A percentile compares a stretch with the other conserved stretches of the same genome.
These are phyloP conservation scores for Lactarius sp. DNA, from an alignment of 768 basidiomycete species.

Conservation along the genomic window DNA sequence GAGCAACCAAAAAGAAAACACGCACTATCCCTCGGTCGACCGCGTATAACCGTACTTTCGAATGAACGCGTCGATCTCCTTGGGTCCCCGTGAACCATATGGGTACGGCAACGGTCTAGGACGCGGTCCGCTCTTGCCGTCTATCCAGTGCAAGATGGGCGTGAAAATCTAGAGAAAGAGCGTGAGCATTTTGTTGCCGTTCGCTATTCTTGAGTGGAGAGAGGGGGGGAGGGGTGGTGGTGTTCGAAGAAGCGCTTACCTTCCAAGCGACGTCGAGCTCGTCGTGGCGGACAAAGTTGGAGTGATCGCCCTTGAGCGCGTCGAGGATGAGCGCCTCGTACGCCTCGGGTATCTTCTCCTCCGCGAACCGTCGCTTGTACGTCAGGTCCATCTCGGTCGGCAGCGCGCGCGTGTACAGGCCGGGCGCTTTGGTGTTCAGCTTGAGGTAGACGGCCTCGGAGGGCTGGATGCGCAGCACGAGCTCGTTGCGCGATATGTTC, in stretches of 20 bases:
- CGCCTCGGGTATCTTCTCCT: constrained; percentile 91
- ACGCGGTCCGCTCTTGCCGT: constrained; percentile 58
- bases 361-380: constrained; percentile 92
- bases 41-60: constrained; percentile 74
- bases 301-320: constrained; percentile 95
- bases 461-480: constrained; percentile 96
- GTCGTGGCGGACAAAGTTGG: constrained; percentile 97
- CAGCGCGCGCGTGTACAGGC: constrained; percentile 82
- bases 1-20: neutral
- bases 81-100: constrained; percentile 95
- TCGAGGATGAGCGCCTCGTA: constrained; percentile 95
- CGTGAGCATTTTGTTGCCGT: neutral
- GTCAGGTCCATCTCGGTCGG: constrained; percentile 98
- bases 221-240: no score
- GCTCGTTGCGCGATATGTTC: constrained; percentile 92
- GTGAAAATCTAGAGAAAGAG: constrained; percentile 69
- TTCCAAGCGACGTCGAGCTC: constrained; percentile 98
- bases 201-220: neutral
- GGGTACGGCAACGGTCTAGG: constrained; percentile 78
- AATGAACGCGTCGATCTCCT: constrained; percentile 73
- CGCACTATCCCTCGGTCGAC: constrained; percentile 66
- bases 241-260: constrained; percentile 37
- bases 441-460: constrained; percentile 96
- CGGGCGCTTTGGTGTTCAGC: constrained; percentile 92
- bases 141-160: constrained; percentile 94